Evolutionary conservation across 257 asterid genomes (phyloP).

Genomic region (Forsythia viridissima): DNA sequence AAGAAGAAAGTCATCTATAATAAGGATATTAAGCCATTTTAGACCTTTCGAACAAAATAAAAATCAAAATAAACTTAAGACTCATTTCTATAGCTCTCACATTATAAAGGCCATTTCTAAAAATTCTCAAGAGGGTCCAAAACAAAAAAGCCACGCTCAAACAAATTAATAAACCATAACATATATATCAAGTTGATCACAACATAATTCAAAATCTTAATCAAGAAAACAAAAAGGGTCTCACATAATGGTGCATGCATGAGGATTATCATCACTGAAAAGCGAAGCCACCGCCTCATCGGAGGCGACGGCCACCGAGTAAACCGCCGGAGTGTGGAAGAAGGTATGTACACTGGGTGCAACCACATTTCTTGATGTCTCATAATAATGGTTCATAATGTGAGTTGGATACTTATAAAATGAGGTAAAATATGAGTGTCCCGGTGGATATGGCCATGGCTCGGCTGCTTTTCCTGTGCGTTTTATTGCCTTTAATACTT

Average conservation of each 20-base stretch:
- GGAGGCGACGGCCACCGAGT: conserved; percentile 81
- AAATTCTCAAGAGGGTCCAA: neutral
- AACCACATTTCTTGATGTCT: conserved; percentile 58
- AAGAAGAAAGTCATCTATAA: too few species aligned
- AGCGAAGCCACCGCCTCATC: conserved; percentile 91
- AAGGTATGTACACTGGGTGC: conserved; percentile 69
- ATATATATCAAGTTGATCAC: too few species aligned
- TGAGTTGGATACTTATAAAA: conserved; percentile 84
- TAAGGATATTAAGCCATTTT: too few species aligned
- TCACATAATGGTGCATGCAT: conserved; percentile 86
- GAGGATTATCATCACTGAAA: conserved; percentile 92
- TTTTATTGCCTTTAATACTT: conserved; percentile 74
- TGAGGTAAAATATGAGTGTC: conserved; percentile 68
- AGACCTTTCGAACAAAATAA: too few species aligned
- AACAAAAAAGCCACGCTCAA: neutral
- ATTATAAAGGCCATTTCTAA: too few species aligned
- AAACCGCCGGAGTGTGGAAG: conserved; percentile 84
- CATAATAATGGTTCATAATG: conserved; percentile 73
- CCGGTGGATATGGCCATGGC: conserved; percentile 98
- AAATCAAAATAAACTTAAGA: too few species aligned
- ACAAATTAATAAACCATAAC: too few species aligned
- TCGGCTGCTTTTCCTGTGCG: conserved; percentile 95
- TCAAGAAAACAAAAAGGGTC: neutral
- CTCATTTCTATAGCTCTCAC: too few species aligned
- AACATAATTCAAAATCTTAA: neutral